Percentiles rank a stretch among this genome's conserved stretches.
Conservation (phyloP, 2,329 filamentous ascomycete genomes). For the Beauveria pseudobassiana region DNA sequence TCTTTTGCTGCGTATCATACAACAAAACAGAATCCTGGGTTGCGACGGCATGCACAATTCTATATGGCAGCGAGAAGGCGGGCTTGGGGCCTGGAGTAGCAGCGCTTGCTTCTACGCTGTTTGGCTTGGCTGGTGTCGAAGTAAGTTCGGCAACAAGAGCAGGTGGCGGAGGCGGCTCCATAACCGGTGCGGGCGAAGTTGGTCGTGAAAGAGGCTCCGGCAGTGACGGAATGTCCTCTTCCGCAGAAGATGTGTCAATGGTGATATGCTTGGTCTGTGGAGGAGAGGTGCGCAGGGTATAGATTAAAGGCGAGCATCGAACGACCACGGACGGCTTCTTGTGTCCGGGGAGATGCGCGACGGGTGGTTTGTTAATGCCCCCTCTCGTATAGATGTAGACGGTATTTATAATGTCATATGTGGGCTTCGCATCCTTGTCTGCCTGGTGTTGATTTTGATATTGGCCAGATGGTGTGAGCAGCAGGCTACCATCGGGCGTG, state of each 20-base stretch:
- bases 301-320: constrained; percentile 85
- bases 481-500: constrained; percentile 85
- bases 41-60: constrained; percentile 93
- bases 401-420: constrained; percentile 87
- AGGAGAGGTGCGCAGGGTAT: constrained; percentile 63
- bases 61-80: constrained; percentile 80
- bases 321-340: constrained; percentile 98
- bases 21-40: constrained; percentile 92
- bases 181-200: constrained; percentile 51
- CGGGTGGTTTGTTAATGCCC: constrained; percentile 91
- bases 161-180: constrained; percentile 74
- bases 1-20: constrained; percentile 95
- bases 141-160: constrained; percentile 42
- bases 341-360: constrained; percentile 90
- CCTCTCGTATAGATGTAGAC: constrained; percentile 97
- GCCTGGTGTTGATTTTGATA: constrained; percentile 72
- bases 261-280: constrained; percentile 80
- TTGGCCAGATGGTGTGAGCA: constrained; percentile 91
- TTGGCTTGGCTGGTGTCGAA: constrained; percentile 46
- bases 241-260: constrained; percentile 83
- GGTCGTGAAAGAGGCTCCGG: constrained; percentile 73
- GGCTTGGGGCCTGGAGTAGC: constrained; percentile 54
- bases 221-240: constrained; percentile 74
- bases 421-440: constrained; percentile 61
- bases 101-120: constrained; percentile 33